These are phyloP conservation scores for Tylopilus sp. DNA, from an alignment of 768 basidiomycete genomes.

Conservation along the genomic window DNA sequence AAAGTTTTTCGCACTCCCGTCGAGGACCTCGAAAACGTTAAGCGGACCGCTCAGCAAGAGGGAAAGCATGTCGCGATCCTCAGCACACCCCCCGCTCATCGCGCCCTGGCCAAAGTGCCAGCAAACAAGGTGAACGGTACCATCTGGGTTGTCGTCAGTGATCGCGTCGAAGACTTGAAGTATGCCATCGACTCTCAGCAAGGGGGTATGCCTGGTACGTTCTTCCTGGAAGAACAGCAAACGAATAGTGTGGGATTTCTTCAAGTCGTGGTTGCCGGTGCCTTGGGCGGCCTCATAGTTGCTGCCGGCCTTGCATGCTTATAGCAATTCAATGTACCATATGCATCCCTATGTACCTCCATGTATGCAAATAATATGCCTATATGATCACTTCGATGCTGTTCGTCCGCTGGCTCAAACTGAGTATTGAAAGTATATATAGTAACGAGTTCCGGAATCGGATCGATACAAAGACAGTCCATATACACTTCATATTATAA, in stretches of 20 bases:
- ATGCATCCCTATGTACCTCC: slow-evolving; percentile 7
- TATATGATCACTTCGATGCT: not conserved
- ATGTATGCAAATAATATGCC: slow-evolving; percentile 18
- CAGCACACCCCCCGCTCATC: slow-evolving; percentile 25
- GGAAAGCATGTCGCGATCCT: slow-evolving; percentile 32
- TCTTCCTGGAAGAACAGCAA: slow-evolving; percentile 20
- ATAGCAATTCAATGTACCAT: slow-evolving; percentile 29
- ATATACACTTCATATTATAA: slow-evolving; percentile 10
- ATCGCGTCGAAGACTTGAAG: slow-evolving; percentile 30
- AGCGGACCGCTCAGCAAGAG: slow-evolving; percentile 27
- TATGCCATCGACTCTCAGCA: slow-evolving; percentile 32
- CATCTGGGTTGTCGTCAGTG: slow-evolving; percentile 32
- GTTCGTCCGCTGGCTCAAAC: not conserved
- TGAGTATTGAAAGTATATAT: not conserved
- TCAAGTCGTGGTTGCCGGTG: slow-evolving; percentile 32
- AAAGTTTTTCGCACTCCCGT: slow-evolving; percentile 32
- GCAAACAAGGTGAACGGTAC: slow-evolving; percentile 17
- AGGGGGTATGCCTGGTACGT: slow-evolving; percentile 30
- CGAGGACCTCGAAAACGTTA: slow-evolving; percentile 24
- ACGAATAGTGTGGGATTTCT: slow-evolving; percentile 25
- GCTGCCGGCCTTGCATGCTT: slow-evolving; percentile 29
- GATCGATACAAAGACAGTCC: not conserved
- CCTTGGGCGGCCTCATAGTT: slow-evolving; percentile 30
- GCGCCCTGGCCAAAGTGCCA: slow-evolving; percentile 17
- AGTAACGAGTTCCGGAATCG: not conserved